These are phyloP conservation scores for Ustilago loliicola DNA, from an alignment of 1,284 basidiomycete genomes.

Conservation along the genomic window DNA sequence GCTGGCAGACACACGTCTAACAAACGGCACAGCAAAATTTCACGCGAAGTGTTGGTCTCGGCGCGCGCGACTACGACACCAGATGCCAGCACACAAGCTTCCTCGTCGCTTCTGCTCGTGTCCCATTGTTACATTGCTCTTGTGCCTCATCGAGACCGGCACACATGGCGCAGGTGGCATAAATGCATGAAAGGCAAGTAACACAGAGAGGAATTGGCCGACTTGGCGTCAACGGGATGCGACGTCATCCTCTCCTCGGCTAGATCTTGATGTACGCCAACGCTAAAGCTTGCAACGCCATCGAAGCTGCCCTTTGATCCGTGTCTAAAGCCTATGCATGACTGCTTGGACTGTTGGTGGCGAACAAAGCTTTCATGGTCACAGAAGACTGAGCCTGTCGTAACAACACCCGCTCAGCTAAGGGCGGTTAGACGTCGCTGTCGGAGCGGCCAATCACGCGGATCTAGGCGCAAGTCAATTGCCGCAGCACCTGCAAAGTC, in stretches of 20 bases:
- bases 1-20: too few relatives aligned
- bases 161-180: neutral
- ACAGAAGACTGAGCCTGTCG: neutral
- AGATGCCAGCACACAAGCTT: slow-evolving; percentile 3
- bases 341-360: neutral
- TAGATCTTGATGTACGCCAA: slow-evolving; percentile 14
- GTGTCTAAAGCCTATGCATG: neutral
- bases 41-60: slow-evolving; percentile 5
- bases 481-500: neutral
- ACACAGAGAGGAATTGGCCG: neutral
- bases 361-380: neutral
- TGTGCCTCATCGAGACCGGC: neutral
- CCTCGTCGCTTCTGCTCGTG: neutral
- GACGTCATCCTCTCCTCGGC: slow-evolving; percentile 12
- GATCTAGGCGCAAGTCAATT: neutral
- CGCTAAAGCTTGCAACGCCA: slow-evolving; percentile 1
- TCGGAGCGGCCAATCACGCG: neutral
- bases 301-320: neutral
- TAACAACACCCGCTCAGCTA: neutral
- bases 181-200: neutral
- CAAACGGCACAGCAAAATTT: neutral
- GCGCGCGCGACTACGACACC: neutral
- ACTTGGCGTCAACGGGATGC: slow-evolving; percentile 2
- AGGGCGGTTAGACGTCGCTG: neutral
- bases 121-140: slow-evolving; percentile 7